Evolutionary conservation across 192 early-diverging fungal genomes (phyloP), one percentile per base, ranked within the genome.

Genomic region (Entomortierella chlamydospora): DNA sequence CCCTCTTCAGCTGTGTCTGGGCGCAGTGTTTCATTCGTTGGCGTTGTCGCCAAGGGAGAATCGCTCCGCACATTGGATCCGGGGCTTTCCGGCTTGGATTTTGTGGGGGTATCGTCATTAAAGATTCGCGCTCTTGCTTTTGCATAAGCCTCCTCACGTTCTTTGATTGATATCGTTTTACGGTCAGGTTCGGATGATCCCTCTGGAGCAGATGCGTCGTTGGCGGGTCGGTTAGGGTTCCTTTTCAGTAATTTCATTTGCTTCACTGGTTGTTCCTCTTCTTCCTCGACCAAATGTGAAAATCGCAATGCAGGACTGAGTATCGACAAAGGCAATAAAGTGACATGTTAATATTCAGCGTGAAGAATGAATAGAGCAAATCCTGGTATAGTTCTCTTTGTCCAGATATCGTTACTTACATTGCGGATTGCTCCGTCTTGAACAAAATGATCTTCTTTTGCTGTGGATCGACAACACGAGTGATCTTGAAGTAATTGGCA

Each of bases 121-220:
- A 93, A 93, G 49, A 93, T 93, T 39, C 88, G 70, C 17, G 90
- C 90, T 56, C 92, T 82, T 7, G 92, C 92, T 34, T 86, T 83
- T 68, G 91, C 89, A 66, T 93, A 93, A 10, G 87, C 88, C 13
- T 85, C 87, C 59, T 91, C 86, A 22, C 90, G 83, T 60, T 92
- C 90, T 65, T 92, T 89, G 37, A 90, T 80, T 0, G 91, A 86
- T 68, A 87, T 82, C 17, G 81, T 77, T 61, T 81, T 83, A 26
- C 84, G 80, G 23, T 82, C 80, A 15, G 63, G 57, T 26, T 83
- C 85, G 25, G 66, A 61, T 18, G 81, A 65, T 29, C 72, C 76
- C 15, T 87, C 84, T 5, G 76, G 64, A 17, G 76, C 34, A 9
- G 49, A 43, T 18, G 54, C 43, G n/a, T 65, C 62, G 29, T 55